Conservation (phyloP, 495 filamentous ascomycete species). For the Penicillium canescens region DNA sequence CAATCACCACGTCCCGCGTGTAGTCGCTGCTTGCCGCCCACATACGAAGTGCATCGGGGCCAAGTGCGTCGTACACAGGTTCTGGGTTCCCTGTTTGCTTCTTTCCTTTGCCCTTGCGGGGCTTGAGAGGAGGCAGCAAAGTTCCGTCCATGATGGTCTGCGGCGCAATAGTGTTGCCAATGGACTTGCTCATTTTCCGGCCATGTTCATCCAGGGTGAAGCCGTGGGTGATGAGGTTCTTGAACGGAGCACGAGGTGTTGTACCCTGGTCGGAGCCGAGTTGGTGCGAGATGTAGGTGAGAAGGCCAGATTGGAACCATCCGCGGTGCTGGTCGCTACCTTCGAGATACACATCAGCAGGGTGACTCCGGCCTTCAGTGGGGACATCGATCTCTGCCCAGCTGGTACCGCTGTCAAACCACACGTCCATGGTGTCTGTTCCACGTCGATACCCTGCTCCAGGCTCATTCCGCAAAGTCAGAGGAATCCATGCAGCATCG, state of each 20-base stretch:
- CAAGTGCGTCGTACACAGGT: slow-evolving; percentile 59
- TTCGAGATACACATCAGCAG: slow-evolving; percentile 89
- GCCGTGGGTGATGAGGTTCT: slow-evolving; percentile 86
- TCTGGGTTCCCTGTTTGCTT: slow-evolving; percentile 46
- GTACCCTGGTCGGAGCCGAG: slow-evolving; percentile 39
- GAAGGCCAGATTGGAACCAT: slow-evolving; percentile 99
- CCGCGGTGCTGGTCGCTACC: slow-evolving; percentile 94
- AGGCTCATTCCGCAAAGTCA: slow-evolving; percentile 46
- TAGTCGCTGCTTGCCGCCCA: slow-evolving; percentile 94
- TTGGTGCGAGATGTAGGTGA: slow-evolving; percentile 74
- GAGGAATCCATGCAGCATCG: slow-evolving; percentile 72
- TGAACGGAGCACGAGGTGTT: slow-evolving; percentile 65
- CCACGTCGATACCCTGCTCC: slow-evolving; percentile 63
- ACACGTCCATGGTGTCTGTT: slow-evolving; percentile 98
- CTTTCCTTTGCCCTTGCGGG: slow-evolving; percentile 53
- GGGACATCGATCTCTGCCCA: slow-evolving; percentile 65
- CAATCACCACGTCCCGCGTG: slow-evolving; percentile 79
- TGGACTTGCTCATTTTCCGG: slow-evolving; percentile 97
- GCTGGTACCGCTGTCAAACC: slow-evolving; percentile 97
- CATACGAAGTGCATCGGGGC: slow-evolving; percentile 82
- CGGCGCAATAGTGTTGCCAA: slow-evolving; percentile 86
- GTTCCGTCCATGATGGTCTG: slow-evolving; percentile 81
- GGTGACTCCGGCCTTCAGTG: slow-evolving; percentile 41
- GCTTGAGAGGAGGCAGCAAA: slow-evolving; percentile 60
- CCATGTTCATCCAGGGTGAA: slow-evolving; percentile 88